These are phyloP conservation scores for Trypanosoma grayi DNA, from an alignment of 208 protist species.

Conservation along the genomic window DNA sequence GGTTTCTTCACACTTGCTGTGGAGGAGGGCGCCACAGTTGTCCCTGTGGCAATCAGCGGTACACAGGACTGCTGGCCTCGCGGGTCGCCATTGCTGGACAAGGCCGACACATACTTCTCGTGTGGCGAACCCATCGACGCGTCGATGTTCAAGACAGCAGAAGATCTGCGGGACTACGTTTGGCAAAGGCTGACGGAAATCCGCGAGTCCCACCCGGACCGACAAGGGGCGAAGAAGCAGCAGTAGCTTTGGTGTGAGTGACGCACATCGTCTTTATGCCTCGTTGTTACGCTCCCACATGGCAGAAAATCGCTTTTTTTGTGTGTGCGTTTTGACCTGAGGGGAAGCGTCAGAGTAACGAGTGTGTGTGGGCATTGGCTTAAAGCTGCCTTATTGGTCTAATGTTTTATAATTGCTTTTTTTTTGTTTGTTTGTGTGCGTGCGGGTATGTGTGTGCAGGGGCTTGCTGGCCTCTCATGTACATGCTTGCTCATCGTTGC, in stretches of 20 bases:
- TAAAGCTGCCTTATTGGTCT: no score
- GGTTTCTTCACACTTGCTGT: conserved; percentile 82
- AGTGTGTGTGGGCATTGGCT: no score
- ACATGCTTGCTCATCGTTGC: no score
- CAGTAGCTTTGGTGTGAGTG: no score
- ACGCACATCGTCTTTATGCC: no score
- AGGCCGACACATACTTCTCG: conserved; percentile 57
- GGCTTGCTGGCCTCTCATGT: no score
- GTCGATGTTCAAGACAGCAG: conserved; percentile 49
- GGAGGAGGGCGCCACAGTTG: conserved; percentile 73
- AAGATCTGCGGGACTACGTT: conserved; percentile 65
- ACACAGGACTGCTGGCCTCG: conserved; percentile 75
- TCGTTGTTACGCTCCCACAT: no score
- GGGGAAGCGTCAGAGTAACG: no score
- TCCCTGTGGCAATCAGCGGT: conserved; percentile 78
- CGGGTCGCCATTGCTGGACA: conserved; percentile 47
- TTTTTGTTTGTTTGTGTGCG: neutral
- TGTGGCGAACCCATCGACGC: conserved; percentile 74
- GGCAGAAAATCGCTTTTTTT: no score
- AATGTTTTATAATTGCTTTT: neutral
- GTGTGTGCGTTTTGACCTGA: no score
- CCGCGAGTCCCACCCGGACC: conserved; percentile 72
- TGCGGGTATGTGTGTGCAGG: no score
- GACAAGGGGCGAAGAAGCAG: conserved; percentile 30
- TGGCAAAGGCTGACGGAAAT: conserved; percentile 60